Percentiles rank a stretch among this genome's conserved stretches.
These are phyloP conservation scores for Aspergillus tamarii DNA, from an alignment of 2,329 filamentous ascomycete genomes.

Conservation along the genomic window DNA sequence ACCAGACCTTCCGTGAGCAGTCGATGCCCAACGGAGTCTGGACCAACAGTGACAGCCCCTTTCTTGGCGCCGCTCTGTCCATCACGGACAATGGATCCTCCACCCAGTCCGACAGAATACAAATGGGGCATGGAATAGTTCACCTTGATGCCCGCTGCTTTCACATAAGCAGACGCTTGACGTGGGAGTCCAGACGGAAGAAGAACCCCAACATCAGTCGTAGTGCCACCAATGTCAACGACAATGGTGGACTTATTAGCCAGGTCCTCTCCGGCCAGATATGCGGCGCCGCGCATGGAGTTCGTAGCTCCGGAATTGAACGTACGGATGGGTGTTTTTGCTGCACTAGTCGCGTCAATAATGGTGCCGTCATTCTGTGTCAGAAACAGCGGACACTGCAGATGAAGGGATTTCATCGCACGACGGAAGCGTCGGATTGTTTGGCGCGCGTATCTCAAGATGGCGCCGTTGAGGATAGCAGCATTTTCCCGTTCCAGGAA, in stretches of 20 bases:
- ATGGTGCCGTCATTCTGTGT: constrained; percentile 59
- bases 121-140: background rate
- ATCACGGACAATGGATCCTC: background rate
- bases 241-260: constrained; percentile 47
- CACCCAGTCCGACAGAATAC: background rate
- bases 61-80: background rate
- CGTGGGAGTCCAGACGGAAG: constrained; percentile 64
- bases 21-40: constrained; percentile 65
- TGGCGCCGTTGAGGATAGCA: constrained; percentile 54
- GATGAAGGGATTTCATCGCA: constrained; percentile 48
- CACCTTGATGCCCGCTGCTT: background rate
- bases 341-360: constrained; percentile 50
- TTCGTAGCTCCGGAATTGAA: constrained; percentile 58
- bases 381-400: constrained; percentile 50
- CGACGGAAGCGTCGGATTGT: constrained; percentile 37
- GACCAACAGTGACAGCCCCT: constrained; percentile 53
- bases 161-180: background rate
- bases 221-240: constrained; percentile 69
- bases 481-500: constrained; percentile 57
- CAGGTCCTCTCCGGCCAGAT: background rate
- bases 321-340: constrained; percentile 54
- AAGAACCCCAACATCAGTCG: constrained; percentile 65
- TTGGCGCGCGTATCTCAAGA: constrained; percentile 36
- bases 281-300: constrained; percentile 51
- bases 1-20: constrained; percentile 58